A percentile compares a stretch with the other conserved stretches of the same genome.
These are phyloP conservation scores for Colletotrichum cereale DNA, from an alignment of 2,329 filamentous ascomycete genomes.

Conservation along the genomic window DNA sequence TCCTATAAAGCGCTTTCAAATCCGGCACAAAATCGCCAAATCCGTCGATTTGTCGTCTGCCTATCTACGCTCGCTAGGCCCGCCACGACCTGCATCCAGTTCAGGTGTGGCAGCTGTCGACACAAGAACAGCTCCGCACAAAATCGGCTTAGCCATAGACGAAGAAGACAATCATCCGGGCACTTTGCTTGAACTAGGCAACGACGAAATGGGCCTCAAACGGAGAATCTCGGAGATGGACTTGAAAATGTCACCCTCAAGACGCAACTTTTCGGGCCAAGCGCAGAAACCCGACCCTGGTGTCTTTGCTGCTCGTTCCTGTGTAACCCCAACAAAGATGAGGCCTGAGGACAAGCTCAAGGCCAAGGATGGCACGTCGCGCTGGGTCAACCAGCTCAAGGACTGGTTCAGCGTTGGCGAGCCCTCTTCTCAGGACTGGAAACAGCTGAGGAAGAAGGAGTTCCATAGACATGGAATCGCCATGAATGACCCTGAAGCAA, in stretches of 20 bases:
- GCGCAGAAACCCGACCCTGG: constrained; percentile 45
- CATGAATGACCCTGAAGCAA: constrained; percentile 57
- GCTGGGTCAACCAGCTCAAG: constrained; percentile 60
- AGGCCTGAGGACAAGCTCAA: constrained; percentile 44
- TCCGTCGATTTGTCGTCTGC: constrained; percentile 22
- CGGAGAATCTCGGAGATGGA: constrained; percentile 33
- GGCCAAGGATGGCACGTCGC: constrained; percentile 46
- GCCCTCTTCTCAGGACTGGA: constrained; percentile 63
- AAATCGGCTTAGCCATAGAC: constrained; percentile 24
- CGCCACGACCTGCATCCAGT: constrained; percentile 30
- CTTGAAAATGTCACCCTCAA: constrained; percentile 31
- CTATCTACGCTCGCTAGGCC: neutral
- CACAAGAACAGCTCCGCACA: constrained; percentile 14
- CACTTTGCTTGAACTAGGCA: constrained; percentile 14
- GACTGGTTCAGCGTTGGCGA: constrained; percentile 63
- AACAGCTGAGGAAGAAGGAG: constrained; percentile 57
- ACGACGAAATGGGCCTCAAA: constrained; percentile 26
- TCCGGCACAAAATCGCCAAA: constrained; percentile 20
- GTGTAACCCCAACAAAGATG: constrained; percentile 25
- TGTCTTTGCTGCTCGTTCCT: constrained; percentile 42
- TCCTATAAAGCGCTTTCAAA: neutral
- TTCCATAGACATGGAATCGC: constrained; percentile 60
- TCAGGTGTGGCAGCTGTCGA: constrained; percentile 28
- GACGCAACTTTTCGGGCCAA: constrained; percentile 31
- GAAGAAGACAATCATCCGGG: constrained; percentile 35